Evolutionary conservation across 2,329 filamentous ascomycete species (phyloP).

Genomic region (Fonsecaea erecta): DNA sequence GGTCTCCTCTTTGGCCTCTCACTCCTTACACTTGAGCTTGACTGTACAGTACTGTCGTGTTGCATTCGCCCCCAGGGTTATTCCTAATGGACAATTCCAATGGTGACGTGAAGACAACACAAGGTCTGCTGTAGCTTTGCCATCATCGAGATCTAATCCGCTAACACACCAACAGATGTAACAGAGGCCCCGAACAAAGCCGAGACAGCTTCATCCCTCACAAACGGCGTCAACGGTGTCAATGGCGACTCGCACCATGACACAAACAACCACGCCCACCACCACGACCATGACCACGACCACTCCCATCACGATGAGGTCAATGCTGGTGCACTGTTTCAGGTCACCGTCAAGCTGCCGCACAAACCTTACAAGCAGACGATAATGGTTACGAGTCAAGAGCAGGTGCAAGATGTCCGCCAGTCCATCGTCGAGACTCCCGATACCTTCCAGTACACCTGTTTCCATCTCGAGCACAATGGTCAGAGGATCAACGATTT

Average conservation of each 20-base stretch:
- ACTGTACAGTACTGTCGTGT: constrained; percentile 31
- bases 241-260: constrained; percentile 28
- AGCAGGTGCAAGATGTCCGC: constrained; percentile 95
- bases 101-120: constrained; percentile 37
- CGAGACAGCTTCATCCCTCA: constrained; percentile 17
- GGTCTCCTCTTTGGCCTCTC: constrained; percentile 5
- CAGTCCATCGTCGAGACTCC: constrained; percentile 95
- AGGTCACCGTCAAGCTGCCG: constrained; percentile 79
- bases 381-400: constrained; percentile 88
- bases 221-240: constrained; percentile 33
- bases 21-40: constrained; percentile 12
- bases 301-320: constrained; percentile 35
- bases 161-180: constrained; percentile 27
- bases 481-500: constrained; percentile 94
- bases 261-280: constrained; percentile 26
- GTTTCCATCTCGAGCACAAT: constrained; percentile 94
- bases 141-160: not conserved
- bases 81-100: constrained; percentile 35
- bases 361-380: constrained; percentile 78
- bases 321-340: constrained; percentile 60
- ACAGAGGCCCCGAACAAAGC: constrained; percentile 13
- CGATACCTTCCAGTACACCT: constrained; percentile 93
- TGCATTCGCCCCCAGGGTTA: constrained; percentile 23
- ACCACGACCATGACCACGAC: constrained; percentile 34
- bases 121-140: constrained; percentile 28